Evolutionary conservation across 208 protist species (phyloP), one percentile per base, ranked within the genome.

Genomic region (Tetramitus jugosus): DNA sequence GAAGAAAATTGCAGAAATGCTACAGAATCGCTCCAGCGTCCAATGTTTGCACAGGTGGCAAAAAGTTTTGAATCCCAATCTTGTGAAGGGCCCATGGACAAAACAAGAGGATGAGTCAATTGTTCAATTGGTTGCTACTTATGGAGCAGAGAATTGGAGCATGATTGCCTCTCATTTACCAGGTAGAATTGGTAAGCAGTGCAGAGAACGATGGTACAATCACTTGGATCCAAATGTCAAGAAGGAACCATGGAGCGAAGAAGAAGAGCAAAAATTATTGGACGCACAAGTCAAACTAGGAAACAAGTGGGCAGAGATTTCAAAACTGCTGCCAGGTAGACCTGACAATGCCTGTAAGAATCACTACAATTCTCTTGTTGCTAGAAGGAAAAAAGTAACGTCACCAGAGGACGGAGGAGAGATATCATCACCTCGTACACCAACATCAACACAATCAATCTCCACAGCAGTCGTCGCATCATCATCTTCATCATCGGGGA

Each of bases 281-380:
- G 77, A 91, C 23, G 53, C 49, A 45, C 88, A 91, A 68, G 33
- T 20, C 1, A 72, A 79, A 23, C 43, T 88, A 2, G 88, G 88
- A 39, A 91, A 91, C 61, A 82, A 86, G 14, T 92, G 89, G 89
- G 86, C 86, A 6, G 86, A 92, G 52, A 92, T 92, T 67, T 78
- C 87, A 1, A 89, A 88, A 60, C 62, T 79, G 20, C 72, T 92
- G 23, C 80, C 80, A 10, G 87, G 87, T 26, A 72, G 89, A 29
- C 87, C 89, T 29, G 87, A 86, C 62, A 92, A 92, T 71, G 80
- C 84, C 1, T 86, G 90, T 31, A 92, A 92, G 60, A 92, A 92
- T 79, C 87, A 87, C 61, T 92, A 87, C 88, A 92, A 92, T 49
- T 91, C 87, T 8, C 87, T 87, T 33, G 80, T 90, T 64, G 76